A percentile compares a stretch with the other conserved stretches of the same genome.
Conservation (phyloP, 1,284 basidiomycete species). For the Papiliotrema laurentii region DNA sequence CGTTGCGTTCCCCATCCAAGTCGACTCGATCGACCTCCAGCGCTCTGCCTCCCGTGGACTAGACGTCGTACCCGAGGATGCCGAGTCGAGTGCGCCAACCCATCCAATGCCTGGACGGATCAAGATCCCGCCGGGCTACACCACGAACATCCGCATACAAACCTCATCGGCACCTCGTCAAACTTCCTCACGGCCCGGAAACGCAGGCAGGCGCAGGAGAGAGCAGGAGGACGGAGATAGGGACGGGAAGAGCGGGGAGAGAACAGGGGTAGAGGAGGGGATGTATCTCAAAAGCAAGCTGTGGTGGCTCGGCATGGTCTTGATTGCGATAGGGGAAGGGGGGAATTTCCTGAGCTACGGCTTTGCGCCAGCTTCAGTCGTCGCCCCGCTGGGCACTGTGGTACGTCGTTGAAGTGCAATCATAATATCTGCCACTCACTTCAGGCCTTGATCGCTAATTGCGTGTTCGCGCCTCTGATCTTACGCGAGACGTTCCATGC, state of each 20-base stretch:
- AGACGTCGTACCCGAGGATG: too few species aligned
- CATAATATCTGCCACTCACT: background rate
- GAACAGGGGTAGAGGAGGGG: conserved; percentile 49
- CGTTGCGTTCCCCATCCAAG: too few species aligned
- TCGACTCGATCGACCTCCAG: too few species aligned
- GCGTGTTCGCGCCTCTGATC: conserved; percentile 84
- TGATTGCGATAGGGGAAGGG: conserved; percentile 88
- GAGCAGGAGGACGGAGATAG: conserved; percentile 5
- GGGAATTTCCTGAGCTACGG: conserved; percentile 89
- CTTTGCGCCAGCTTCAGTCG: conserved; percentile 83
- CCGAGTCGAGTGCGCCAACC: too few species aligned
- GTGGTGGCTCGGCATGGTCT: conserved; percentile 86
- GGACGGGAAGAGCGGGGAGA: conserved; percentile 6
- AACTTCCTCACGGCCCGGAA: background rate
- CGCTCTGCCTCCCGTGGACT: too few species aligned
- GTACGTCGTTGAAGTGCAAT: conserved; percentile 40
- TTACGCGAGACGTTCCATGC: conserved; percentile 53
- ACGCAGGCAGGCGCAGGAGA: conserved; percentile 4
- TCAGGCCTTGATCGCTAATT: conserved; percentile 80
- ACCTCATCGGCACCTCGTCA: background rate
- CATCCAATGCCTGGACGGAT: background rate
- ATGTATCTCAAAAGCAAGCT: conserved; percentile 76
- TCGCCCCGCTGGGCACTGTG: conserved; percentile 92
- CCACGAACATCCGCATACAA: background rate
- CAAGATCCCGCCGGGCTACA: background rate